phyloP scores from a whole-genome alignment of 164 flowering plant genomes.

The Magnolia kwangsiensis region DNA sequence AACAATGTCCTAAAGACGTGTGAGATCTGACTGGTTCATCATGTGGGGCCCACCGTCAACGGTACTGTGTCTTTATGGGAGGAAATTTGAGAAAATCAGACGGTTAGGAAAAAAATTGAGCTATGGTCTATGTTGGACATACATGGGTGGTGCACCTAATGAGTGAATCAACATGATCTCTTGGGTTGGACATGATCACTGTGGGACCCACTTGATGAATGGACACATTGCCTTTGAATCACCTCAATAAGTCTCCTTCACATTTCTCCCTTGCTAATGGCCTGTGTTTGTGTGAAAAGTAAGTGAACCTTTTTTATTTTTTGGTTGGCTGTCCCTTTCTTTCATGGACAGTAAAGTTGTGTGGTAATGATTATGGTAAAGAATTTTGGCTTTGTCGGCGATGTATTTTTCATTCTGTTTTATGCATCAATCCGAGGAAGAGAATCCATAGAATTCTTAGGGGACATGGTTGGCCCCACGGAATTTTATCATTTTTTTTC shows the following conservation, averaged over 20 bases:
- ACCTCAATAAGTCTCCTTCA: background rate
- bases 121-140: too few relatives aligned
- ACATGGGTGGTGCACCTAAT: too few relatives aligned
- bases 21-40: too few relatives aligned
- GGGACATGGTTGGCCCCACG: background rate
- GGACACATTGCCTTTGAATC: background rate
- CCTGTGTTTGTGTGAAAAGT: background rate
- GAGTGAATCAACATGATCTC: background rate
- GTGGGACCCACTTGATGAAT: background rate
- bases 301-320: background rate
- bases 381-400: constrained; percentile 7
- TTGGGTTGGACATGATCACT: background rate
- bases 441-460: constrained; percentile 4
- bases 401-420: background rate
- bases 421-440: constrained; percentile 5
- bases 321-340: background rate
- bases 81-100: too few relatives aligned
- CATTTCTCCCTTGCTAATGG: background rate
- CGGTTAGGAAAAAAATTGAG: too few relatives aligned
- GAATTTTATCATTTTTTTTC: background rate
- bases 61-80: too few relatives aligned
- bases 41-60: too few relatives aligned
- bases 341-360: constrained; percentile 7
- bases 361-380: background rate
- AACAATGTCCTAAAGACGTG: too few relatives aligned